Conservation (phyloP, 169 alveolate species). For the Plasmodium fragile region DNA sequence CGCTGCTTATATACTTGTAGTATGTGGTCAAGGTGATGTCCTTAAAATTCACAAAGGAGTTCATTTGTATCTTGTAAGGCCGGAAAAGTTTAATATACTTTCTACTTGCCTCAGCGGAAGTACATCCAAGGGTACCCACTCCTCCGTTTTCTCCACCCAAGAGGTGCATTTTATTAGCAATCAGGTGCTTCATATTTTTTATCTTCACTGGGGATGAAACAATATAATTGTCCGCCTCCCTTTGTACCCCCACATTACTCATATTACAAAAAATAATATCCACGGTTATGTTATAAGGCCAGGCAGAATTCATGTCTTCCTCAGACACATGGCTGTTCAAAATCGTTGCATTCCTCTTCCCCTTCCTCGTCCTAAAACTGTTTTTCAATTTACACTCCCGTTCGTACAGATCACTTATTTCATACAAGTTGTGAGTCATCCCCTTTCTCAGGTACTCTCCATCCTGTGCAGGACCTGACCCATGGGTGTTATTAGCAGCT, state of each 20-base stretch:
- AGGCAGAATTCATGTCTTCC: slow-evolving; percentile 33
- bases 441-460: not conserved
- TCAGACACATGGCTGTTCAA: slow-evolving; percentile 5
- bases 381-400: not conserved
- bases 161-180: slow-evolving; percentile 54
- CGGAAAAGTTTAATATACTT: slow-evolving; percentile 13
- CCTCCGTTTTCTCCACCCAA: not conserved
- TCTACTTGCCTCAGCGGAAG: not conserved
- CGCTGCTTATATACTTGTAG: slow-evolving; percentile 35
- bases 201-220: slow-evolving; percentile 26
- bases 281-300: slow-evolving; percentile 52
- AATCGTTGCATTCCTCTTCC: not conserved
- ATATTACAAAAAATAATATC: slow-evolving; percentile 48
- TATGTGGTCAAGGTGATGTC: slow-evolving; percentile 29
- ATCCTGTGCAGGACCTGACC: not conserved
- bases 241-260: not conserved
- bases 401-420: not conserved
- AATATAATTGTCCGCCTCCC: slow-evolving; percentile 24
- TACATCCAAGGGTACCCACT: not conserved
- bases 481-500: not conserved
- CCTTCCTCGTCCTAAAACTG: slow-evolving; percentile 1
- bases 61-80: slow-evolving; percentile 15
- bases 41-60: slow-evolving; percentile 23
- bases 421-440: not conserved
- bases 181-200: slow-evolving; percentile 42